Evolutionary conservation across 495 filamentous ascomycete species (phyloP).

Genomic region (Lophiostoma macrostomum): DNA sequence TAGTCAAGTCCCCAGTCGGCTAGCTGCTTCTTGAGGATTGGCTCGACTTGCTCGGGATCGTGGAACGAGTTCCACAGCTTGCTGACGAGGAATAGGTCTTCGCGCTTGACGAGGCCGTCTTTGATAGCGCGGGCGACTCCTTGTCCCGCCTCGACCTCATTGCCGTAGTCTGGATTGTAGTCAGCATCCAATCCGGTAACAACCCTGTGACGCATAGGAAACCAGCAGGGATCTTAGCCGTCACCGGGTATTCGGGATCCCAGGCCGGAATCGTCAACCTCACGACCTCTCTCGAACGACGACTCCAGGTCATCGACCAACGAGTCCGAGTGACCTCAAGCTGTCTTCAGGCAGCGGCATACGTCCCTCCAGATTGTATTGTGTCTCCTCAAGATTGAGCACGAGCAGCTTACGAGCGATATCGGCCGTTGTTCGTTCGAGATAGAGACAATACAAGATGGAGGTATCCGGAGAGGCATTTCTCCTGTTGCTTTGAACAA

Average conservation of each 20-base stretch:
- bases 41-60: slow-evolving; percentile 57
- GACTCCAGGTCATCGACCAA: not conserved
- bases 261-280: not conserved
- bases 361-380: no score
- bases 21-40: slow-evolving; percentile 59
- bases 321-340: not conserved
- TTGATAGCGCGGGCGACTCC: slow-evolving; percentile 49
- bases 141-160: slow-evolving; percentile 52
- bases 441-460: no score
- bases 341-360: no score
- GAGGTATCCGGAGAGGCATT: no score
- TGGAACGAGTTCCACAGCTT: slow-evolving; percentile 72
- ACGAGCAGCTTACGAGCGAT: no score
- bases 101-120: slow-evolving; percentile 53
- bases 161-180: slow-evolving; percentile 46
- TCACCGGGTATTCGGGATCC: slow-evolving; percentile 8
- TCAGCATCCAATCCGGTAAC: not conserved
- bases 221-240: slow-evolving; percentile 4
- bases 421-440: no score
- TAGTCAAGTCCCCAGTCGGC: slow-evolving; percentile 61
- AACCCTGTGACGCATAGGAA: not conserved
- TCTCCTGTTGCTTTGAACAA: slow-evolving; percentile 42
- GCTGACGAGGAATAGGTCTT: slow-evolving; percentile 64
- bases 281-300: not conserved
- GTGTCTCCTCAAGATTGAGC: no score